A percentile compares a stretch with the other conserved stretches of the same genome.
These are phyloP conservation scores for Pseudofabraea citricarpa DNA, from an alignment of 2,329 filamentous ascomycete species.

Conservation along the genomic window DNA sequence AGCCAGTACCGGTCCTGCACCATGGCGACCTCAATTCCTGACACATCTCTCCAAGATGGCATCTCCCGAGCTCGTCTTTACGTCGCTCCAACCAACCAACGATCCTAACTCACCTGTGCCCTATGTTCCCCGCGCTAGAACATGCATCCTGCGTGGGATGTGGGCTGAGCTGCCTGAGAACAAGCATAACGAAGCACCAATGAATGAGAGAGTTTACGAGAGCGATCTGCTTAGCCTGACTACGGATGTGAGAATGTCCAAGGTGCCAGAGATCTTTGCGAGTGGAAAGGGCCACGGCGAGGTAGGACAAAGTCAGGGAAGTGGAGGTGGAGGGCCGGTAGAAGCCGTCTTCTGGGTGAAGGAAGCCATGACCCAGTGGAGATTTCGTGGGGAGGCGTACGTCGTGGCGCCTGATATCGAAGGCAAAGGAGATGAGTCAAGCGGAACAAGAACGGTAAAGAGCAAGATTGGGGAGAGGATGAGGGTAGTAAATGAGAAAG, in stretches of 20 bases:
- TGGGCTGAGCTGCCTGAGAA: slow-evolving; percentile 71
- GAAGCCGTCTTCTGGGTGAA: slow-evolving; percentile 82
- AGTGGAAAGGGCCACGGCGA: slow-evolving; percentile 41
- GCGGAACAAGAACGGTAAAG: slow-evolving; percentile 53
- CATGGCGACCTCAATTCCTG: slow-evolving; percentile 29
- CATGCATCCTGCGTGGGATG: slow-evolving; percentile 81
- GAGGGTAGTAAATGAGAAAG: slow-evolving; percentile 41
- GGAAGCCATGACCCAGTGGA: slow-evolving; percentile 73
- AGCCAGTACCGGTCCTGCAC: slow-evolving; percentile 19
- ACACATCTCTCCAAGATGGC: slow-evolving; percentile 29
- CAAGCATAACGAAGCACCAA: slow-evolving; percentile 65
- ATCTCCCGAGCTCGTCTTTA: slow-evolving; percentile 34
- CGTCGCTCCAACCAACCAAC: slow-evolving; percentile 37
- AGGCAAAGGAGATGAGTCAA: slow-evolving; percentile 38
- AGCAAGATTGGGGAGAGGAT: slow-evolving; percentile 58
- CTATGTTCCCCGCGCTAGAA: slow-evolving; percentile 56
- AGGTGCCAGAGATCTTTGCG: slow-evolving; percentile 66
- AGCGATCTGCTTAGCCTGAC: slow-evolving; percentile 80
- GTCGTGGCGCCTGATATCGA: slow-evolving; percentile 68
- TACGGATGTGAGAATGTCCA: slow-evolving; percentile 84
- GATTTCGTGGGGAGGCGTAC: slow-evolving; percentile 71
- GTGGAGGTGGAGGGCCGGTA: slow-evolving; percentile 63
- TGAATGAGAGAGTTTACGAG: slow-evolving; percentile 67
- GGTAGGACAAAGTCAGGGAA: slow-evolving; percentile 38
- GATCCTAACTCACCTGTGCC: slow-evolving; percentile 29